A percentile compares a stretch with the other conserved stretches of the same genome.
Evolutionary conservation across 352 stramenopile species (phyloP).

Genomic region (Achlya hypogyna): DNA sequence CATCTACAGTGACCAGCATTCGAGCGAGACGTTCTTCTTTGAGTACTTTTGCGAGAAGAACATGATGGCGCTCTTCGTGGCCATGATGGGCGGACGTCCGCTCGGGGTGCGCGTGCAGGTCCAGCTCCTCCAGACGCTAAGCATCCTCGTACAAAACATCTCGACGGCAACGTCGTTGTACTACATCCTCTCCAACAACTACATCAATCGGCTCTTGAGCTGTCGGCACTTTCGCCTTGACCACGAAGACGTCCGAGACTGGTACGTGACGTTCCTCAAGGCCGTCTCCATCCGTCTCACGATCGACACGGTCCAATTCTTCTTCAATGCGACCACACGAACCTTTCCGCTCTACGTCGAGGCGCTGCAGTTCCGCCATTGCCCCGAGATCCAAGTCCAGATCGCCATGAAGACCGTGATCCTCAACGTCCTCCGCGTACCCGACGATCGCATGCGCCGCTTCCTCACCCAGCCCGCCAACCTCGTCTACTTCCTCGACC

Average conservation of each 20-base stretch:
- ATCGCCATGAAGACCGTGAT: slow-evolving; percentile 82
- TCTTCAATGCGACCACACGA: slow-evolving; percentile 35
- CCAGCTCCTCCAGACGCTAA: slow-evolving; percentile 89
- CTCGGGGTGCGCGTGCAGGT: slow-evolving; percentile 73
- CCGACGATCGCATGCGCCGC: slow-evolving; percentile 58
- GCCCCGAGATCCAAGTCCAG: slow-evolving; percentile 76
- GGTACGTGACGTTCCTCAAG: slow-evolving; percentile 85
- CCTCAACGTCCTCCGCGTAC: slow-evolving; percentile 74
- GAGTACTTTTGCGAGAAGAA: slow-evolving; percentile 97
- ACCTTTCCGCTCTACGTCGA: slow-evolving; percentile 68
- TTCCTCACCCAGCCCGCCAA: slow-evolving; percentile 70
- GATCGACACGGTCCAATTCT: slow-evolving; percentile 85
- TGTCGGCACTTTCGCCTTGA: slow-evolving; percentile 53
- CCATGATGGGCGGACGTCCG: slow-evolving; percentile 47
- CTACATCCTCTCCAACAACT: slow-evolving; percentile 93
- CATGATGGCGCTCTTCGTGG: slow-evolving; percentile 86
- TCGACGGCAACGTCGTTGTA: slow-evolving; percentile 85
- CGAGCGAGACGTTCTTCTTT: slow-evolving; percentile 68
- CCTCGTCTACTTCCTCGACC: slow-evolving; percentile 71
- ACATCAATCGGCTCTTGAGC: slow-evolving; percentile 89
- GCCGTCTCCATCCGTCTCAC: slow-evolving; percentile 78
- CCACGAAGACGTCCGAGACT: slow-evolving; percentile 82
- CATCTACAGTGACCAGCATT: slow-evolving; percentile 83
- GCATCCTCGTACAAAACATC: slow-evolving; percentile 88
- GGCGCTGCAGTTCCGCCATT: slow-evolving; percentile 57